phyloP scores from a whole-genome alignment of 495 filamentous ascomycete species.

The Trichoderma gamsii region DNA sequence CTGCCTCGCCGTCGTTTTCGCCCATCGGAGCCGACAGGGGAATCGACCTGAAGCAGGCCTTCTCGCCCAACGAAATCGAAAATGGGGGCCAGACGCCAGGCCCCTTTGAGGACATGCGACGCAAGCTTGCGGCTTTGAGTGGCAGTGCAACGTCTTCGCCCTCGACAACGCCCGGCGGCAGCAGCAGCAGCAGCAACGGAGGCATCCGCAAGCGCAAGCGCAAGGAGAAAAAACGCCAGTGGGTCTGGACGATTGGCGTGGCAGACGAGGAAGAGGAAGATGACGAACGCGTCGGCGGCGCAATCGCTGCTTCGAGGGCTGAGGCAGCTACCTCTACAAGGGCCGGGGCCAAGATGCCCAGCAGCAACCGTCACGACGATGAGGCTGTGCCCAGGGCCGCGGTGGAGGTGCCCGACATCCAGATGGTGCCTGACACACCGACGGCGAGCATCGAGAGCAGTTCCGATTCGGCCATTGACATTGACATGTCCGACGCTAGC shows the following conservation, averaged over 20 bases:
- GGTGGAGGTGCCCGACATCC: neutral
- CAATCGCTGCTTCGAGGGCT: conserved; percentile 28
- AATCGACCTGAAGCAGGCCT: conserved; percentile 44
- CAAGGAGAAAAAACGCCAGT: conserved; percentile 46
- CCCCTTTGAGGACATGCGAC: conserved; percentile 52
- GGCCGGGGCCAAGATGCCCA: conserved; percentile 17
- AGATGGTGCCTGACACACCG: conserved; percentile 13
- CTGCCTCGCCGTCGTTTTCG: conserved; percentile 36
- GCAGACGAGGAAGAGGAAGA: conserved; percentile 38
- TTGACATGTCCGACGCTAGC: conserved; percentile 41
- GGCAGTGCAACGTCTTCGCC: conserved; percentile 27
- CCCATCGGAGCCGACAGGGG: conserved; percentile 28
- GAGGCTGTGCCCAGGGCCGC: conserved; percentile 7
- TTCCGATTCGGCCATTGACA: conserved; percentile 29
- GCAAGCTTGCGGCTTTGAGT: conserved; percentile 35
- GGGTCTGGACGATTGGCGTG: conserved; percentile 49
- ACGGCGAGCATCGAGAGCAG: conserved; percentile 25
- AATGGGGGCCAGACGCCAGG: conserved; percentile 52
- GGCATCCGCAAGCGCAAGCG: conserved; percentile 41
- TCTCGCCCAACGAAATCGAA: conserved; percentile 41
- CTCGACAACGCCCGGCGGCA: conserved; percentile 27
- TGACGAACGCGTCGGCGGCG: conserved; percentile 32
- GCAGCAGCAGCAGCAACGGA: conserved; percentile 21
- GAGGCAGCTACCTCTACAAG: conserved; percentile 19
- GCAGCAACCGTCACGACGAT: neutral